phyloP scores from a whole-genome alignment of 257 asterid genomes.

The Solanum arcanum region DNA sequence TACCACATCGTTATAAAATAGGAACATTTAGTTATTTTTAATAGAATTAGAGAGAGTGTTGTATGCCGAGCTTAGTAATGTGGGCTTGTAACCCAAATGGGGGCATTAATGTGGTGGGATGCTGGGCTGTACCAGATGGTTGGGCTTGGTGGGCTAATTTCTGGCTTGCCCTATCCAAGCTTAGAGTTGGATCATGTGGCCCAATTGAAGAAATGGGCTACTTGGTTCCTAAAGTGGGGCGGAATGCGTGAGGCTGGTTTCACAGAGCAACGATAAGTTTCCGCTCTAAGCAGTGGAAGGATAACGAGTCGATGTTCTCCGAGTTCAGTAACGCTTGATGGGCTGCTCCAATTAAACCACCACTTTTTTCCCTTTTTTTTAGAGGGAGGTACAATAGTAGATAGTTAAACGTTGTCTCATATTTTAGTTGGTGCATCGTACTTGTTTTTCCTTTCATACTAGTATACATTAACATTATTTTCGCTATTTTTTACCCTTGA shows the following conservation, averaged over 20 bases:
- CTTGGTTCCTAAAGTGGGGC: neutral
- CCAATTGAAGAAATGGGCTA: neutral
- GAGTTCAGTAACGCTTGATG: neutral
- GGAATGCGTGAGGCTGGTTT: neutral
- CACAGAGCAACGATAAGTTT: neutral
- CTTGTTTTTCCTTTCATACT: no score
- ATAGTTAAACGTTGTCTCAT: no score
- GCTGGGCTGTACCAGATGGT: neutral
- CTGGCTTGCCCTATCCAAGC: neutral
- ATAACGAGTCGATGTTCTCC: neutral
- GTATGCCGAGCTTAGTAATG: neutral
- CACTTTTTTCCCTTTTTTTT: neutral
- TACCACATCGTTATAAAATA: neutral
- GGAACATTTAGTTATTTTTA: neutral
- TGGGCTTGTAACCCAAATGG: neutral
- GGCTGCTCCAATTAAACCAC: neutral
- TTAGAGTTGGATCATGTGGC: neutral
- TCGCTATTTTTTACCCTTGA: no score
- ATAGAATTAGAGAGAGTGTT: fast-evolving
- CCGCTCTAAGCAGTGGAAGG: neutral
- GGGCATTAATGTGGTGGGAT: neutral
- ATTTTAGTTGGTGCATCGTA: no score
- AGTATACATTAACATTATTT: no score
- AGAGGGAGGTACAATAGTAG: no score
- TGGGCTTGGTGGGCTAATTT: neutral